Evolutionary conservation across 306 rosid genomes (phyloP).

Genomic region (Vicia villosa): DNA sequence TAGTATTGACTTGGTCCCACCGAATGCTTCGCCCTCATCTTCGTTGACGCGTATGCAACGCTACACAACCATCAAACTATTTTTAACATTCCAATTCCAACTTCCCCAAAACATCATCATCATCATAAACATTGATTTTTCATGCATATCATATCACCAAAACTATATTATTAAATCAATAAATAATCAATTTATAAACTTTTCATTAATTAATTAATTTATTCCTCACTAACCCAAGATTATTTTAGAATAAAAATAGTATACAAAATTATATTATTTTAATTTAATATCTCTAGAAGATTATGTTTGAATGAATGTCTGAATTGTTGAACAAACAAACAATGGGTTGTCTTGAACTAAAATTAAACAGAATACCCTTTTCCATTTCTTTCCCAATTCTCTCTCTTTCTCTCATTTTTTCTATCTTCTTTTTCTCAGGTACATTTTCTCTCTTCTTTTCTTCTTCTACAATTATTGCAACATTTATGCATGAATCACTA

Average conservation of each 20-base stretch:
- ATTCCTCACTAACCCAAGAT: neutral
- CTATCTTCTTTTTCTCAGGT: conserved; percentile 43
- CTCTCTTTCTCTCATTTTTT: conserved; percentile 37
- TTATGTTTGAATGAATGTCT: conserved; percentile 30
- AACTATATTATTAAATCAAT: neutral
- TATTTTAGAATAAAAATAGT: neutral
- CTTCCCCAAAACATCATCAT: neutral
- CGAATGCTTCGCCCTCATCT: conserved; percentile 28
- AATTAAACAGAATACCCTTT: conserved; percentile 41
- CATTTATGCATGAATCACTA: conserved; percentile 31
- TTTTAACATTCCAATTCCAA: neutral
- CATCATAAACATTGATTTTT: neutral
- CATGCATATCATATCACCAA: neutral
- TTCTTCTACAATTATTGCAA: conserved; percentile 28
- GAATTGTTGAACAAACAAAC: conserved; percentile 45
- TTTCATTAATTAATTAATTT: conserved; percentile 1
- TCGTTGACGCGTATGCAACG: conserved; percentile 41
- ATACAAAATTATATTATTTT: no score
- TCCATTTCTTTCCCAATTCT: conserved; percentile 30
- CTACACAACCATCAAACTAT: neutral
- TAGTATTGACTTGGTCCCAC: conserved; percentile 50
- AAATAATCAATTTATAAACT: neutral
- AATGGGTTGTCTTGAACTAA: conserved; percentile 41
- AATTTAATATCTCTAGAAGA: neutral
- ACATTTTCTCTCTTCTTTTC: conserved; percentile 34